Percentiles rank a stretch among this genome's conserved stretches.
These are phyloP conservation scores for Tarenaya hassleriana DNA, from an alignment of 345 rosid genomes.

Conservation along the genomic window DNA sequence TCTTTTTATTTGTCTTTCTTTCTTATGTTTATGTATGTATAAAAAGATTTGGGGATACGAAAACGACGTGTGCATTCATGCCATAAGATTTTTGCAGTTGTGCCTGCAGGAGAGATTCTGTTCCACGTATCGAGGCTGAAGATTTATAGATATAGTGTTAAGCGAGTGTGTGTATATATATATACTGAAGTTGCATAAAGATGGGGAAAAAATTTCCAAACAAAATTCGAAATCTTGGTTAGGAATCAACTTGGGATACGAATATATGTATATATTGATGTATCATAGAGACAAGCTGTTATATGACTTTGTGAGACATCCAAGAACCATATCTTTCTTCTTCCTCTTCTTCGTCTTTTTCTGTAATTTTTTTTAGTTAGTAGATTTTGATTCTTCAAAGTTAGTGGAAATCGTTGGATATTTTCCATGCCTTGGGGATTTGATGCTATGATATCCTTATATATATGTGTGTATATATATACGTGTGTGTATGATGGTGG, in stretches of 20 bases:
- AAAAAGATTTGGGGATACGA: neutral
- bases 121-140: constrained; percentile 30
- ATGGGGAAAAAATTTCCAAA: constrained; percentile 19
- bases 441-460: too few relatives aligned
- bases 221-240: constrained; percentile 23
- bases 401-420: too few relatives aligned
- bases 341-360: constrained; percentile 13
- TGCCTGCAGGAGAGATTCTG: constrained; percentile 25
- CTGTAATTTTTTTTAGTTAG: neutral
- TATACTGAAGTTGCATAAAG: constrained; percentile 14
- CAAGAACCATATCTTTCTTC: constrained; percentile 27
- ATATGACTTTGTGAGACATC: constrained; percentile 28
- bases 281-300: constrained; percentile 12
- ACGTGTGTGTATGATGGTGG: too few relatives aligned
- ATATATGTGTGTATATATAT: too few relatives aligned
- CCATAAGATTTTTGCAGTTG: constrained; percentile 20
- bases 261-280: constrained; percentile 25
- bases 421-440: too few relatives aligned
- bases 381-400: constrained; percentile 11
- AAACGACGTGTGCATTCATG: constrained; percentile 19
- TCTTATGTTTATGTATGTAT: too few relatives aligned
- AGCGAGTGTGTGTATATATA: constrained; percentile 17
- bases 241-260: constrained; percentile 28
- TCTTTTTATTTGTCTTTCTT: too few relatives aligned
- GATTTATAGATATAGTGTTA: constrained; percentile 11